Conservation (phyloP, 2,329 filamentous ascomycete genomes). For the Talaromyces verruculosus region DNA sequence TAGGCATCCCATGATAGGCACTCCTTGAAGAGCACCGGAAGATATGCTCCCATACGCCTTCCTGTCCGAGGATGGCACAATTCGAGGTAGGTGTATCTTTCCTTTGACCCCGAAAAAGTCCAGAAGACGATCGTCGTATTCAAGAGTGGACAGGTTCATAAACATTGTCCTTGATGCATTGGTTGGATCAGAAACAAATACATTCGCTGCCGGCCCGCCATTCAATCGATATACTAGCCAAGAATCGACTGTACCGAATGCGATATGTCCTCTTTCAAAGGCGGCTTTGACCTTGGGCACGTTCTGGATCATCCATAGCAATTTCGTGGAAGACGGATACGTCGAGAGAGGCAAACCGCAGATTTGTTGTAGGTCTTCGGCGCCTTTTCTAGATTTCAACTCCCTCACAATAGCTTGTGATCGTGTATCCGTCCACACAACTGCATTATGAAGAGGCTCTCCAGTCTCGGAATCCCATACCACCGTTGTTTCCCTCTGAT, state of each 20-base stretch:
- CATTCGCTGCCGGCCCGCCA: constrained; percentile 63
- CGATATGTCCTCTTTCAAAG: constrained; percentile 71
- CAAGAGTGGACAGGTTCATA: constrained; percentile 75
- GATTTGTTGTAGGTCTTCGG: constrained; percentile 64
- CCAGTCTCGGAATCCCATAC: constrained; percentile 81
- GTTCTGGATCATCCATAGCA: constrained; percentile 77
- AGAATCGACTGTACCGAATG: constrained; percentile 83
- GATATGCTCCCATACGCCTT: constrained; percentile 68
- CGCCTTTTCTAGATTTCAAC: constrained; percentile 65
- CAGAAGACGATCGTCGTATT: constrained; percentile 75
- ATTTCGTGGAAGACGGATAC: constrained; percentile 81
- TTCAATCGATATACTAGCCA: constrained; percentile 84
- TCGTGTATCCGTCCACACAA: constrained; percentile 87
- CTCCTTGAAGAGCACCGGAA: constrained; percentile 63
- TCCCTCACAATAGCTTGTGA: constrained; percentile 73
- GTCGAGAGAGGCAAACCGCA: constrained; percentile 83
- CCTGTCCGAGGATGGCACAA: constrained; percentile 74
- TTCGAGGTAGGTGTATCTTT: constrained; percentile 73
- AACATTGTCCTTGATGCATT: constrained; percentile 93
- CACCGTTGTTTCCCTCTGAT: constrained; percentile 84
- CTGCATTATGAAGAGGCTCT: constrained; percentile 76
- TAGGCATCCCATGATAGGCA: constrained; percentile 74
- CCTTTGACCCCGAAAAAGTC: constrained; percentile 75
- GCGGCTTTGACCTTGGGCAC: constrained; percentile 68
- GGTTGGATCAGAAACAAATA: constrained; percentile 81